phyloP scores from a whole-genome alignment of 2,329 filamentous ascomycete species.

The Botrytis hyacinthi region DNA sequence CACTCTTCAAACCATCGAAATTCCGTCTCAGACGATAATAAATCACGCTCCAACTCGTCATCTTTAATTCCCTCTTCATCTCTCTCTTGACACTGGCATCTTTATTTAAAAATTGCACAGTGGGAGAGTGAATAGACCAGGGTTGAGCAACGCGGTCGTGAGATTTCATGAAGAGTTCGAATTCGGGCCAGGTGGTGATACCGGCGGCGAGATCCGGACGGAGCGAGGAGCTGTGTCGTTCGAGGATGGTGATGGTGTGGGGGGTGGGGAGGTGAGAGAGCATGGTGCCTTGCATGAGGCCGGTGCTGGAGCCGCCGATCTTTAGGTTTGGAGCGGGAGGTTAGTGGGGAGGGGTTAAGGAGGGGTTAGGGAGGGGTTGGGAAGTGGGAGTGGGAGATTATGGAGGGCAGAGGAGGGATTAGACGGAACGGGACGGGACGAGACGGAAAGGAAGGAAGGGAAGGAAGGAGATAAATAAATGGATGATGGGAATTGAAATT shows the following conservation, averaged over 20 bases:
- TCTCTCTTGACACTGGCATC: constrained; percentile 22
- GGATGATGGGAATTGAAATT: neutral
- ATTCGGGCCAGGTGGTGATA: constrained; percentile 23
- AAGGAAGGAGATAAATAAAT: neutral
- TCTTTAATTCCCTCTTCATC: constrained; percentile 2
- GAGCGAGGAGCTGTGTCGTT: constrained; percentile 16
- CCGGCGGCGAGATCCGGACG: constrained; percentile 28
- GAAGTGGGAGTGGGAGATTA: too few relatives aligned
- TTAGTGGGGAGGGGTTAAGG: constrained; percentile 2
- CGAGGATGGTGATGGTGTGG: constrained; percentile 27
- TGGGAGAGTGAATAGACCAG: constrained; percentile 13
- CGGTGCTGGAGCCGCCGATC: constrained; percentile 29
- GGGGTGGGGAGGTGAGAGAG: constrained; percentile 21
- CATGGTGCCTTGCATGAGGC: constrained; percentile 26
- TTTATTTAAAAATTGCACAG: constrained; percentile 22
- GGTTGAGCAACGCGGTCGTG: constrained; percentile 7
- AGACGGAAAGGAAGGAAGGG: too few relatives aligned
- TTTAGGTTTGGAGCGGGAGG: neutral
- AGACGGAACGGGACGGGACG: neutral
- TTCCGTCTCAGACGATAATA: constrained; percentile 28
- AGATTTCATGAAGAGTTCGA: constrained; percentile 8
- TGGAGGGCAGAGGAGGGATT: too few relatives aligned
- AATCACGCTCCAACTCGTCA: constrained; percentile 27
- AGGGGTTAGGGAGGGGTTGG: neutral
- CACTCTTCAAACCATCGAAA: constrained; percentile 29